Conservation (phyloP, 352 stramenopile species). For the Pythium volutum region DNA sequence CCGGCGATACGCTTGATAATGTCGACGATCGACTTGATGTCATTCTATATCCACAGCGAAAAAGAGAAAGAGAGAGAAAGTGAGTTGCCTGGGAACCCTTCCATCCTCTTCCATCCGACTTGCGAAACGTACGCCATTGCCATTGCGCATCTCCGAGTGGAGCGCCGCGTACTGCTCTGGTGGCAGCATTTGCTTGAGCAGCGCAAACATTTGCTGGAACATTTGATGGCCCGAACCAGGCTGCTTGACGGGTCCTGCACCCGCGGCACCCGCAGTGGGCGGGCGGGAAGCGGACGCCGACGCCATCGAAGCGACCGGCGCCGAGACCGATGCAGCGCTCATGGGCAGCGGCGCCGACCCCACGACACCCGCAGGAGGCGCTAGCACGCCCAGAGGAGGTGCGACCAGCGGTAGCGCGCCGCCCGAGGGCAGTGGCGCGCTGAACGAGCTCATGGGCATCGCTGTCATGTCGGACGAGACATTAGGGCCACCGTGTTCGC, state of each 20-base stretch:
- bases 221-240: constrained; percentile 73
- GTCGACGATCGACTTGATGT: constrained; percentile 86
- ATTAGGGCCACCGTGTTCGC: background rate
- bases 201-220: constrained; percentile 86
- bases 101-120: background rate
- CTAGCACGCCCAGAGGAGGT: constrained; percentile 15
- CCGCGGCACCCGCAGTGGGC: background rate
- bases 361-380: background rate
- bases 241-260: constrained; percentile 31
- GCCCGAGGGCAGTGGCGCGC: constrained; percentile 21
- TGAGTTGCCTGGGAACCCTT: background rate
- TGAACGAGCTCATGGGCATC: constrained; percentile 30
- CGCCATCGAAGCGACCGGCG: constrained; percentile 19
- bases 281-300: constrained; percentile 4
- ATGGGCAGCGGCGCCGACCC: constrained; percentile 18
- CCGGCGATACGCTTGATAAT: constrained; percentile 86
- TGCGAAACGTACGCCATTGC: constrained; percentile 65
- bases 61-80: background rate
- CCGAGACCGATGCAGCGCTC: constrained; percentile 11
- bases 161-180: constrained; percentile 79
- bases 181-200: constrained; percentile 80
- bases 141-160: constrained; percentile 81
- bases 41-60: constrained; percentile 39
- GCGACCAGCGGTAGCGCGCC: constrained; percentile 17
- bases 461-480: background rate